Evolutionary conservation across 225 moss, liverwort and hornwort genomes (phyloP).

Genomic region (Sphagnum contortum): DNA sequence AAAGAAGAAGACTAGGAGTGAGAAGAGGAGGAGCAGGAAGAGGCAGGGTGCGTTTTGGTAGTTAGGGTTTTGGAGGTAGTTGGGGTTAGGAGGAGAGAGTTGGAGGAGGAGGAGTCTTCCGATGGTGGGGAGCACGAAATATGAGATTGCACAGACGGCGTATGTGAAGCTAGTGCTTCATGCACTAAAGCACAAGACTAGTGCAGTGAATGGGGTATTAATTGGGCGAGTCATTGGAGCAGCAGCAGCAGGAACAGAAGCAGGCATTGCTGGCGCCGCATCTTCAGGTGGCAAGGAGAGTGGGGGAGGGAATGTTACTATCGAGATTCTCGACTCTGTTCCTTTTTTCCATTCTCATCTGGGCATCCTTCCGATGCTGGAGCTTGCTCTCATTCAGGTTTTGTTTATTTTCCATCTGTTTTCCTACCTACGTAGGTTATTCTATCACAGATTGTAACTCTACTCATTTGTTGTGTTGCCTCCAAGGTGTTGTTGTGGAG

Average conservation of each 20-base stretch:
- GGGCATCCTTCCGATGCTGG: constrained; percentile 86
- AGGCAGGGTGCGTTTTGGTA: too few relatives aligned
- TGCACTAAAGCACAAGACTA: constrained; percentile 65
- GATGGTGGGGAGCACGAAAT: constrained; percentile 39
- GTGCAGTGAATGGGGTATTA: constrained; percentile 75
- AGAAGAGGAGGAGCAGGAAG: too few relatives aligned
- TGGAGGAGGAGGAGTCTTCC: not conserved
- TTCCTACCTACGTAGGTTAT: not conserved
- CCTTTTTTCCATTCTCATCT: constrained; percentile 80
- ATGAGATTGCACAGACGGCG: constrained; percentile 68
- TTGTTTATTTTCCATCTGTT: not conserved
- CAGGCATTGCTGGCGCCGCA: not conserved
- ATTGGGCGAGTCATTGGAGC: constrained; percentile 42
- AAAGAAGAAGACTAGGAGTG: too few relatives aligned
- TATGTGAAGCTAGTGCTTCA: constrained; percentile 93
- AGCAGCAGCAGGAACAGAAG: not conserved
- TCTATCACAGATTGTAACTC: too few relatives aligned
- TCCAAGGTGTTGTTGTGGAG: too few relatives aligned
- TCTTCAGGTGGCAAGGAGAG: constrained; percentile 5
- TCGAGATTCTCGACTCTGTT: constrained; percentile 64
- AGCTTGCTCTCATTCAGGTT: constrained; percentile 83
- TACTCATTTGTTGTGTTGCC: too few relatives aligned
- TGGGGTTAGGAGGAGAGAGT: too few relatives aligned
- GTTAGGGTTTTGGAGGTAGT: too few relatives aligned
- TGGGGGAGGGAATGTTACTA: constrained; percentile 21